Evolutionary conservation across 805 yeast genomes (phyloP).

Genomic region (Torulaspora quercuum): DNA sequence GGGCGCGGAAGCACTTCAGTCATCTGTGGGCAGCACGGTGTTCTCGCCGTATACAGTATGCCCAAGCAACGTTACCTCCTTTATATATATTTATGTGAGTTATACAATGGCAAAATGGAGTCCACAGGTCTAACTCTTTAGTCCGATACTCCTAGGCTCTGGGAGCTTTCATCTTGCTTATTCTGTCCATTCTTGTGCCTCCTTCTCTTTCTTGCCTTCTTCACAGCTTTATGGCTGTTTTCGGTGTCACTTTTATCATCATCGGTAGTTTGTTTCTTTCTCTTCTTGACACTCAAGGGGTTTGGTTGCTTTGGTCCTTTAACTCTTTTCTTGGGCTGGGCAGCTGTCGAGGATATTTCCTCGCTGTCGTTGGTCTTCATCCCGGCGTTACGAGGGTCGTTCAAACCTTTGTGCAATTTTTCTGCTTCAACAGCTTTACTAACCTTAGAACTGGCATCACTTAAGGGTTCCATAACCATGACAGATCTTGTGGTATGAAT

Average conservation of each 20-base stretch:
- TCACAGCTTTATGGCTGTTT: slow-evolving; percentile 7
- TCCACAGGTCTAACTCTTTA: too few species aligned
- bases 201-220: slow-evolving; percentile 25
- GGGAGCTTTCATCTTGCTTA: slow-evolving; percentile 4
- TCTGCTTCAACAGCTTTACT: slow-evolving; percentile 53
- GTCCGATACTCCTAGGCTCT: too few species aligned
- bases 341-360: slow-evolving; percentile 12
- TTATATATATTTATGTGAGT: too few species aligned
- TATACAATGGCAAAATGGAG: too few species aligned
- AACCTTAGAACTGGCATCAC: slow-evolving; percentile 58
- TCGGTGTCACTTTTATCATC: slow-evolving; percentile 4
- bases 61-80: too few species aligned
- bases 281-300: slow-evolving; percentile 85
- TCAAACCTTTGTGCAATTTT: slow-evolving; percentile 76
- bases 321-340: slow-evolving; percentile 45
- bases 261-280: slow-evolving; percentile 37
- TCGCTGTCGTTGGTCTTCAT: slow-evolving; percentile 30
- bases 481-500: slow-evolving; percentile 86
- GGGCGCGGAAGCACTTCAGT: too few species aligned
- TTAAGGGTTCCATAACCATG: slow-evolving; percentile 92
- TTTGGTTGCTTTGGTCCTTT: slow-evolving; percentile 79
- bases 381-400: slow-evolving; percentile 55
- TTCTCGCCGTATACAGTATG: too few species aligned
- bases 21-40: too few species aligned
- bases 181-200: slow-evolving; percentile 18